Evolutionary conservation across 805 yeast genomes (phyloP), one percentile per base, ranked within the genome.

Genomic region (Yarrowia phangngaensis): DNA sequence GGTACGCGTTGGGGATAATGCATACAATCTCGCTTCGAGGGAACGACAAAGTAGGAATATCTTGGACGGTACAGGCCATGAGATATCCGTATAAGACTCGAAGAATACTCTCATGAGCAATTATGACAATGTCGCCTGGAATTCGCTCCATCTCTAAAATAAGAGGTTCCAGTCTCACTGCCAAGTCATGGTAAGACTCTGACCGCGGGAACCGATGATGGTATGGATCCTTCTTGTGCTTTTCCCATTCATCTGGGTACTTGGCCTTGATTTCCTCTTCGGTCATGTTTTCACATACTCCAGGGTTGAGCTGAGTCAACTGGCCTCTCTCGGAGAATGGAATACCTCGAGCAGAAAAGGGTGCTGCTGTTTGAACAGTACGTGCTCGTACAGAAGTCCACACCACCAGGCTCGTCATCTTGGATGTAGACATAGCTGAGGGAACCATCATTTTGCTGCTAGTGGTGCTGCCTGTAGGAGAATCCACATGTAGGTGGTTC

Each of bases 181-280:
- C 97, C 51, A 92, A 73, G 65, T 92, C 99, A 65, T 92, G 98
- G 62, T 88, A 92, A 43, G 94, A 84, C 67, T 92, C 99, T 0
- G 95, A 87, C 41, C 97, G 73, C 2, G 95, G 85, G 62, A 77
- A 92, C 52, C 98, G 72, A 62, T 83, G 90, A 65, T 92, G 97
- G 61, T 92, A 92, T 2, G 96, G 96, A 63, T 90, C 97, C 52
- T 71, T 66, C 51, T 66, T 50, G 60, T 79, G 84, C 57, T 75
- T 79, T 53, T 70, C 73, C 61, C 74, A 84, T 55, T 89, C 96
- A 1, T 71, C 73, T 0, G 95, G 92, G 60, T 70, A 86, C 54
- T 70, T 69, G 28, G 63, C 61, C 55, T 72, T 64, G 51, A 90
- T 73, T 62, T 84, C 82, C 12, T 70, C 78, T 23, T 72, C 76